A percentile compares a stretch with the other conserved stretches of the same genome.
Conservation (phyloP, 805 yeast genomes). For the Sugiyamaella floridensis region DNA sequence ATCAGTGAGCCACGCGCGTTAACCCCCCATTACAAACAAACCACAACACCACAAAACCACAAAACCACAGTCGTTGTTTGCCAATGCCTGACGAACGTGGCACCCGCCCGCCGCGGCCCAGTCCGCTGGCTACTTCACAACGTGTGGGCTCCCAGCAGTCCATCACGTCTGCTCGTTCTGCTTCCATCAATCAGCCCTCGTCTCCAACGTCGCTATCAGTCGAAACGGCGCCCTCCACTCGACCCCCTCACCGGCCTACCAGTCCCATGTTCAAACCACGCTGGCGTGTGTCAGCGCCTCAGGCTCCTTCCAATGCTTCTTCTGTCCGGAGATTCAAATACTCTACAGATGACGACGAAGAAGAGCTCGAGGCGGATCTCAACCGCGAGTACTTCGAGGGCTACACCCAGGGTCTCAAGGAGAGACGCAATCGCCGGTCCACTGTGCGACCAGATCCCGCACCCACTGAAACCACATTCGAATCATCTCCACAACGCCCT, state of each 20-base stretch:
- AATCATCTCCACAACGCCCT: not conserved
- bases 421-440: slow-evolving; percentile 23
- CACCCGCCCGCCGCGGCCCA: not conserved
- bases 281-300: slow-evolving; percentile 8
- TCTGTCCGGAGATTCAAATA: slow-evolving; percentile 36
- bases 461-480: too few species aligned
- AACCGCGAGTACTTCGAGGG: slow-evolving; percentile 64
- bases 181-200: not conserved
- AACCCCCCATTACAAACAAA: too few species aligned
- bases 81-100: too few species aligned
- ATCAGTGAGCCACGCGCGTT: too few species aligned
- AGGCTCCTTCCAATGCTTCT: not conserved
- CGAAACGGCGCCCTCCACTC: not conserved
- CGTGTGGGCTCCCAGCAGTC: not conserved
- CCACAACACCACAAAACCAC: too few species aligned
- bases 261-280: slow-evolving; percentile 2
- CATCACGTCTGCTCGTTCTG: not conserved
- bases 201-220: not conserved
- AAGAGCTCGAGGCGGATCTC: slow-evolving; percentile 57
- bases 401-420: slow-evolving; percentile 59
- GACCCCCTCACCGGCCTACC: not conserved
- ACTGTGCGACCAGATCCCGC: not conserved
- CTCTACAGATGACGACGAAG: slow-evolving; percentile 77
- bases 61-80: too few species aligned
- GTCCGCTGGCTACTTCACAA: not conserved